Evolutionary conservation across 192 early-diverging fungal species (phyloP), one percentile per base, ranked within the genome.

Genomic region (Coemansia erecta): DNA sequence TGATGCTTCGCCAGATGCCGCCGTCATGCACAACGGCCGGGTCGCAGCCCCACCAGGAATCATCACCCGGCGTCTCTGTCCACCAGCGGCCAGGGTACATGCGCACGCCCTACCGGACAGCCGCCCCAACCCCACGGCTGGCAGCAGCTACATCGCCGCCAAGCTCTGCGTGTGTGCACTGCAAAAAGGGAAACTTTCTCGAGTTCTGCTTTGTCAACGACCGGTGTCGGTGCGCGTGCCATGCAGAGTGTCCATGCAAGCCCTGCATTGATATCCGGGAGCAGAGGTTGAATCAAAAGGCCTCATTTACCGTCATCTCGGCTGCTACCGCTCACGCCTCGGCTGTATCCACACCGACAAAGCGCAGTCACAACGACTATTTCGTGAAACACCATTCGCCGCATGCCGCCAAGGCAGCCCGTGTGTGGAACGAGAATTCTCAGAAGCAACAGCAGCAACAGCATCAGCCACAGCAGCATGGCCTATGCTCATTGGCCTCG

Each of bases 151-250:
- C 63, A n/a, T 5, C 28, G 18, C 24, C 42, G 35, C 23, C 22
- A 18, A 24, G 4, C 12, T 9, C 17, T 9, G 42, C 41, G 10
- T 74, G 73, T 33, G 54, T 63, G 18, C 73, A 77, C 53, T 77
- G 73, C 60, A 66, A 65, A 51, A 45, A 24, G 15, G 73, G 73
- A 2, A 77, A 66, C 47, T 77, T 77, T 40, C 60, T 77, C 18
- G 73, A 70, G 53, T 77, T 77, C 47, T 77, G 73, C 57, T 77
- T 70, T 58, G 46, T 56, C 13, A 23, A 7, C 15, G 68, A 70
- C 57, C 63, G 64, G 22, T 77, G 73, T 47, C 42, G 7, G 15
- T 77, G 73, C 45, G 51, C 18, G 8, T 77, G 73, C 37, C 73
- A 77, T 26, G 37, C 53, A 2, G 64, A 57, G 19, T 77, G 73